A percentile compares a stretch with the other conserved stretches of the same genome.
phyloP scores from a whole-genome alignment of 441 rosid genomes.

The Rhodomyrtus psidioides region DNA sequence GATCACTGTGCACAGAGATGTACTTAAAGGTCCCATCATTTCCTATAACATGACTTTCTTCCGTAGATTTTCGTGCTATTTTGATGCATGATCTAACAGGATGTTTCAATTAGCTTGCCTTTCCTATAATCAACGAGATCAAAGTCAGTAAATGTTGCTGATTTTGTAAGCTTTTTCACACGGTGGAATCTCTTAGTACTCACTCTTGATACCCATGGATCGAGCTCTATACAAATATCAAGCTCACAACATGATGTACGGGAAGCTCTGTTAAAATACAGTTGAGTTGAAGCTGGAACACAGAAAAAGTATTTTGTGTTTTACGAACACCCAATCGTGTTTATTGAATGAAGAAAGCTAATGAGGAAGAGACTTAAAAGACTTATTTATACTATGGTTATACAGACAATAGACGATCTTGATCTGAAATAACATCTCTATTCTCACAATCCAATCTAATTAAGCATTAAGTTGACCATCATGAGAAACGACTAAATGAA shows the following conservation, averaged over 20 bases:
- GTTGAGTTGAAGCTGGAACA: not conserved
- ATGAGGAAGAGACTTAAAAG: not conserved
- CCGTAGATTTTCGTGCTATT: not conserved
- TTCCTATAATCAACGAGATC: not conserved
- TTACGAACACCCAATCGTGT: not conserved
- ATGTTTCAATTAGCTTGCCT: not conserved
- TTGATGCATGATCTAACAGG: not conserved
- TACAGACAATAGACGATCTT: not conserved
- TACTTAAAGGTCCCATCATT: not conserved
- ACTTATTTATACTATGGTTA: not conserved
- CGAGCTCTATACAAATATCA: not conserved
- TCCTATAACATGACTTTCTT: not conserved
- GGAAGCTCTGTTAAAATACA: not conserved
- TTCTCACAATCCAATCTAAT: not conserved
- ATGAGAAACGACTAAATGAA: not conserved
- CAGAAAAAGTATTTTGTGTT: not conserved
- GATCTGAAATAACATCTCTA: not conserved
- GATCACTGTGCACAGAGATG: fast-evolving
- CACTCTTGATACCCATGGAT: not conserved
- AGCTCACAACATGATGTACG: not conserved
- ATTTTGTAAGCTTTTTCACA: not conserved
- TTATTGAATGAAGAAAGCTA: not conserved
- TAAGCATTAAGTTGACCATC: not conserved
- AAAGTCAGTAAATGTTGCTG: not conserved
- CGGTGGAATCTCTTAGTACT: not conserved